phyloP scores from a whole-genome alignment of 495 filamentous ascomycete species.

The Hyaloscypha variabilis region DNA sequence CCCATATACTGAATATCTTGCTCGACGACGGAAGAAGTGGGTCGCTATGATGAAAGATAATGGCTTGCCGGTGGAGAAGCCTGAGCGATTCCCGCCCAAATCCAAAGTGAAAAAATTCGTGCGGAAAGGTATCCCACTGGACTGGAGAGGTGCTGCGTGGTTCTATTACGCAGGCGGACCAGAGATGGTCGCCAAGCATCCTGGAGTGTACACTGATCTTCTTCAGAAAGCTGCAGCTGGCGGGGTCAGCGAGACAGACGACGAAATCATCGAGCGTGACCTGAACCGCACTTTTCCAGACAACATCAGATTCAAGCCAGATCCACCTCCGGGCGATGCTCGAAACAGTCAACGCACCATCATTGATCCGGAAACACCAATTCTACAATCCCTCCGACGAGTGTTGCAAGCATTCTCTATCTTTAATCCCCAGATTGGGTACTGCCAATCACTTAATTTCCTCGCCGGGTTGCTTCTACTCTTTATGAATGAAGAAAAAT shows the following conservation, averaged over 20 bases:
- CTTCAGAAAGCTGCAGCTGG: conserved; percentile 64
- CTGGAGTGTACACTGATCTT: conserved; percentile 72
- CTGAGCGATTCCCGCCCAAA: conserved; percentile 76
- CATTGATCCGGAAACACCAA: conserved; percentile 65
- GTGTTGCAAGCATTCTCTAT: conserved; percentile 89
- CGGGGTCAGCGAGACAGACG: conserved; percentile 66
- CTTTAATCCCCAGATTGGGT: conserved; percentile 87
- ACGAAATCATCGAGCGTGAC: conserved; percentile 93
- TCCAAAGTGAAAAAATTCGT: conserved; percentile 85
- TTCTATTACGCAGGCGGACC: conserved; percentile 97
- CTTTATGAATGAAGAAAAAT: conserved; percentile 87
- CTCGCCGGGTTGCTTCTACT: conserved; percentile 93
- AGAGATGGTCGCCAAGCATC: conserved; percentile 69
- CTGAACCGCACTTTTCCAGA: conserved; percentile 95
- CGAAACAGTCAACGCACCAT: conserved; percentile 14
- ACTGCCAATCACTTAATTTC: conserved; percentile 97
- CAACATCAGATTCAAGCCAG: conserved; percentile 88
- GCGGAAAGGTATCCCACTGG: conserved; percentile 93
- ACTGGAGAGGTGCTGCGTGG: conserved; percentile 93
- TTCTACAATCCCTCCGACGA: conserved; percentile 78
- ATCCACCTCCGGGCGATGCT: conserved; percentile 37
- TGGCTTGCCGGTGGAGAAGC: conserved; percentile 69
- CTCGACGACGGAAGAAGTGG: conserved; percentile 81
- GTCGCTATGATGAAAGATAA: conserved; percentile 72
- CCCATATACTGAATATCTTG: conserved; percentile 68